phyloP scores from a whole-genome alignment of 345 rosid genomes.

The Garcia nutans region DNA sequence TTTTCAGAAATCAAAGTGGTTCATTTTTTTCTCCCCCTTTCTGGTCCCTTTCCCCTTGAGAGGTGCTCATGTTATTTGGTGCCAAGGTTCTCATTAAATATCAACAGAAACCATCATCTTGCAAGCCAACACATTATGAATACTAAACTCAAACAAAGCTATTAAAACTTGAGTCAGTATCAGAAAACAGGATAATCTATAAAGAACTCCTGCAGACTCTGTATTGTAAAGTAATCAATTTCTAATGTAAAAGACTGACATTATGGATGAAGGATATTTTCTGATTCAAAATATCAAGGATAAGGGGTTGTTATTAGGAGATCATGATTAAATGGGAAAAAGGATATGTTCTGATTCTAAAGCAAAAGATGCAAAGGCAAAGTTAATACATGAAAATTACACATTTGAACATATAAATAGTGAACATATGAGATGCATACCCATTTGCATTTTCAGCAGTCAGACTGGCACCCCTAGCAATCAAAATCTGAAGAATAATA shows the following conservation, averaged over 20 bases:
- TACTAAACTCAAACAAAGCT: too few species aligned
- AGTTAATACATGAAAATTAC: not conserved
- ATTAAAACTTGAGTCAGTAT: not conserved
- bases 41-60: too few species aligned
- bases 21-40: too few species aligned
- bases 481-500: slow-evolving; percentile 60
- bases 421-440: slow-evolving; percentile 36
- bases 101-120: too few species aligned
- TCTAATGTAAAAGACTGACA: not conserved
- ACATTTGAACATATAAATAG: not conserved
- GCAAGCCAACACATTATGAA: too few species aligned
- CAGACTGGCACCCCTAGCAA: slow-evolving; percentile 73
- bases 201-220: not conserved
- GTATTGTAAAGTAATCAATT: not conserved
- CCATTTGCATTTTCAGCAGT: slow-evolving; percentile 73
- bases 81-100: too few species aligned
- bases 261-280: not conserved
- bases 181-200: not conserved
- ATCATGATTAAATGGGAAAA: not conserved
- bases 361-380: slow-evolving; percentile 1
- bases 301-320: not conserved
- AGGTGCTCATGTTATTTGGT: too few species aligned
- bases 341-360: not conserved
- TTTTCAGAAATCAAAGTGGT: too few species aligned
- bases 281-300: not conserved